These are phyloP conservation scores for Lasiosphaeria hispida DNA, from an alignment of 495 filamentous ascomycete genomes.

Conservation along the genomic window DNA sequence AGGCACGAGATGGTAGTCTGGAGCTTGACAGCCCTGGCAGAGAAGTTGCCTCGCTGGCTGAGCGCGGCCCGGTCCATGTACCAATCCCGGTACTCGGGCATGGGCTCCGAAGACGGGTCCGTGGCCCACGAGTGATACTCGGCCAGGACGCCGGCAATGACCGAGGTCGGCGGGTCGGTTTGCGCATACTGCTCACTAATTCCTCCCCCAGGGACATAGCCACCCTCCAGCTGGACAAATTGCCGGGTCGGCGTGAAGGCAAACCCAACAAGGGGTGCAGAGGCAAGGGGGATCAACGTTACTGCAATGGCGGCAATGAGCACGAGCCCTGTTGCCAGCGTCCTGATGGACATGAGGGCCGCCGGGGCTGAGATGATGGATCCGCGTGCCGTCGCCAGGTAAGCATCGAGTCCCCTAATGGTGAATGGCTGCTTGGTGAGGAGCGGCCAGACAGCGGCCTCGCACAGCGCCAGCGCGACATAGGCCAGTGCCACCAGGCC, in stretches of 20 bases:
- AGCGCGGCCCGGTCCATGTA: slow-evolving; percentile 28
- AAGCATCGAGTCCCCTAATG: slow-evolving; percentile 26
- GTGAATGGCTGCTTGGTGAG: slow-evolving; percentile 25
- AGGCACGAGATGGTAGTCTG: slow-evolving; percentile 23
- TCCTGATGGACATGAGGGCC: slow-evolving; percentile 17
- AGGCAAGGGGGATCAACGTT: slow-evolving; percentile 24
- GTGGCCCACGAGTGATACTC: slow-evolving; percentile 28
- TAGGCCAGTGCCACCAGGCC: slow-evolving; percentile 25
- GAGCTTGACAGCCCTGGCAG: slow-evolving; percentile 24
- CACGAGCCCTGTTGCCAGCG: slow-evolving; percentile 16
- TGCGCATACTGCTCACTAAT: slow-evolving; percentile 27
- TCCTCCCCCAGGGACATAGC: slow-evolving; percentile 22
- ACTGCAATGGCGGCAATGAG: slow-evolving; percentile 13
- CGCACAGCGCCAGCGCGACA: slow-evolving; percentile 20
- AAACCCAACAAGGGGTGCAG: slow-evolving; percentile 25
- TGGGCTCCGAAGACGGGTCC: slow-evolving; percentile 25
- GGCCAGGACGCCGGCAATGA: slow-evolving; percentile 21
- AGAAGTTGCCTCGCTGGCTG: slow-evolving; percentile 20
- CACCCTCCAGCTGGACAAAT: slow-evolving; percentile 18
- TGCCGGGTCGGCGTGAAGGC: slow-evolving; percentile 22
- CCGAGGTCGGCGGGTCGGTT: slow-evolving; percentile 27
- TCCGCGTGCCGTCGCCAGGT: slow-evolving; percentile 23
- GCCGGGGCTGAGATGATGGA: slow-evolving; percentile 22
- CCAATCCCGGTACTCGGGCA: slow-evolving; percentile 29
- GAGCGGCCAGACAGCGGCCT: slow-evolving; percentile 30